Evolutionary conservation across 305 asterid genomes (phyloP).

Genomic region (Ajuga reptans): DNA sequence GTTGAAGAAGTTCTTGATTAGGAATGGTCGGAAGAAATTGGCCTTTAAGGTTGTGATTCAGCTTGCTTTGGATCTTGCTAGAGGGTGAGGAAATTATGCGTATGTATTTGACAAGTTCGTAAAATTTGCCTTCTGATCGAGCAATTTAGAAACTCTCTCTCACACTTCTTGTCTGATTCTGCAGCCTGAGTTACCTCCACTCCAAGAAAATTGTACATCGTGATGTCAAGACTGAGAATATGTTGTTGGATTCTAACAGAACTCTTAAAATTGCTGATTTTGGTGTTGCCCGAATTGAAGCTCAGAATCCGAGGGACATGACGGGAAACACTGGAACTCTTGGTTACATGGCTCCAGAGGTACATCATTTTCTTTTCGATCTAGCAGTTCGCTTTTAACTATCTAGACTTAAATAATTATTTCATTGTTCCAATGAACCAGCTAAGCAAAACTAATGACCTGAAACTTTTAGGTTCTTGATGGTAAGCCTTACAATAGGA

Average conservation of each 20-base stretch:
- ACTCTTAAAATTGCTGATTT: conserved; percentile 41
- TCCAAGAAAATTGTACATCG: conserved; percentile 40
- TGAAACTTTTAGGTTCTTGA: conserved; percentile 32
- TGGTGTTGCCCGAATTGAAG: conserved; percentile 44
- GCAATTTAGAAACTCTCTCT: neutral
- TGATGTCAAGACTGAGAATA: conserved; percentile 41
- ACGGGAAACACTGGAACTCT: conserved; percentile 46
- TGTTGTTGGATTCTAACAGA: conserved; percentile 29
- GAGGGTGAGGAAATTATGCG: conserved; percentile 34
- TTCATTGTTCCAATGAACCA: neutral
- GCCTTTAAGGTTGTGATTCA: conserved; percentile 37
- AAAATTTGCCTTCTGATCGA: neutral
- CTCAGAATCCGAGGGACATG: conserved; percentile 47
- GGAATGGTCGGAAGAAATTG: conserved; percentile 31
- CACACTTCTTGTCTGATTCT: neutral
- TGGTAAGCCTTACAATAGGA: conserved; percentile 43
- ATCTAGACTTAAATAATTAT: too few species aligned
- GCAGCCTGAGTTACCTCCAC: conserved; percentile 46
- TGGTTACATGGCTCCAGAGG: conserved; percentile 50
- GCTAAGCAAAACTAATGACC: neutral
- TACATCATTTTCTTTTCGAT: conserved; percentile 7
- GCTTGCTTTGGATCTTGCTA: conserved; percentile 42
- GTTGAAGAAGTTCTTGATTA: conserved; percentile 32
- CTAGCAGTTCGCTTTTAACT: neutral
- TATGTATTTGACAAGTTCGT: neutral